phyloP scores from a whole-genome alignment of 2,329 filamentous ascomycete species.

The Xylaria sp. region DNA sequence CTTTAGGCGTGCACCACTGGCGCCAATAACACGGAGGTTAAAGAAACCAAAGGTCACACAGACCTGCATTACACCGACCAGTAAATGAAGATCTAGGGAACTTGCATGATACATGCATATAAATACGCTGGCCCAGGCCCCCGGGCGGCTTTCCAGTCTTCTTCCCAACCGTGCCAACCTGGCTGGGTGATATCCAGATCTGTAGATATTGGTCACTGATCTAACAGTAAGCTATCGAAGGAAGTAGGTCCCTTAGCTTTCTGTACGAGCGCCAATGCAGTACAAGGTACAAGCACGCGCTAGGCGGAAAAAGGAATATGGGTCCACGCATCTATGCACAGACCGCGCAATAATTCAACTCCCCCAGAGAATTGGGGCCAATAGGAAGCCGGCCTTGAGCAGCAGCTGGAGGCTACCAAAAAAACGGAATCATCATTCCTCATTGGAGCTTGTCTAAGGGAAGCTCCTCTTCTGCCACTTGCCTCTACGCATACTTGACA shows the following conservation, averaged over 20 bases:
- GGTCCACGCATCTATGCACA: conserved; percentile 11
- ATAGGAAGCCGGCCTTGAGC: conserved; percentile 23
- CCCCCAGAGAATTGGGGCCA: conserved; percentile 33
- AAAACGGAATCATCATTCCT: conserved; percentile 34
- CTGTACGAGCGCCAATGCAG: not conserved
- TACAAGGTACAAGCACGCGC: not conserved
- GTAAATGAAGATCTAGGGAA: not conserved
- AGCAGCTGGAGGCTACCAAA: conserved; percentile 30
- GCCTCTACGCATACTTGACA: conserved; percentile 2
- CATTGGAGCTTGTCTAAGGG: conserved; percentile 15
- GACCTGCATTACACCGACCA: not conserved
- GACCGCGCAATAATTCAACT: conserved; percentile 1
- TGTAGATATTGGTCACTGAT: not conserved
- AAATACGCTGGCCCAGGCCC: not conserved
- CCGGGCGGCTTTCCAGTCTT: not conserved
- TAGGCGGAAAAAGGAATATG: conserved; percentile 6
- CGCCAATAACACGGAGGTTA: not conserved
- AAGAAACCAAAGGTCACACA: not conserved
- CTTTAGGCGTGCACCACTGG: not conserved
- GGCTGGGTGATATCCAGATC: not conserved
- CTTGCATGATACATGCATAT: conserved; percentile 4
- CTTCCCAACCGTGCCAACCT: not conserved
- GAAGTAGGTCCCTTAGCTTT: not conserved
- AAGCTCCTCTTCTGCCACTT: conserved; percentile 31
- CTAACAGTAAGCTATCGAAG: not conserved